Evolutionary conservation across 768 basidiomycete species (phyloP).

Genomic region (Rhizopogon salebrosus): DNA sequence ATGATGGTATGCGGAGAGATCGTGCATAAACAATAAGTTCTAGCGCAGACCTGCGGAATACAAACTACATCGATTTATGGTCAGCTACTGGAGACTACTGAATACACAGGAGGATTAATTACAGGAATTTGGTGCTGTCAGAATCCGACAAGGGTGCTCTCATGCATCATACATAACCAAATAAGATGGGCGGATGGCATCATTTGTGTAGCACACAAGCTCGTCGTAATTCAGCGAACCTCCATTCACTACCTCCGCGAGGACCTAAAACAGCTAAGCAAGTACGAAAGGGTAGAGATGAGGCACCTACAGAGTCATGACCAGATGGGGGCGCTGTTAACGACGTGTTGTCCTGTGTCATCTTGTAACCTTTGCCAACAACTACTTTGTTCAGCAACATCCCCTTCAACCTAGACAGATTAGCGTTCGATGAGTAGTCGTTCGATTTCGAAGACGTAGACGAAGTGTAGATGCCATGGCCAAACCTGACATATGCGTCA

Average conservation of each 20-base stretch:
- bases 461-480: constrained; percentile 68
- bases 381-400: constrained; percentile 74
- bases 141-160: neutral
- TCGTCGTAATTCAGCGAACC: constrained; percentile 69
- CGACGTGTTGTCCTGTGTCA: constrained; percentile 50
- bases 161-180: constrained; percentile 60
- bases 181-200: constrained; percentile 69
- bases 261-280: constrained; percentile 37
- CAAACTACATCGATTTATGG: too few relatives aligned
- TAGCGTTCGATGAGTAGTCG: constrained; percentile 62
- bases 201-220: constrained; percentile 63
- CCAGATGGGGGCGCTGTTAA: constrained; percentile 57
- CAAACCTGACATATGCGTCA: constrained; percentile 40
- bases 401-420: constrained; percentile 50
- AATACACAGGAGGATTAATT: too few relatives aligned
- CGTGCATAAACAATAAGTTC: neutral
- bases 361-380: constrained; percentile 65
- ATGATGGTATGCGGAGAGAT: neutral
- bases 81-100: too few relatives aligned
- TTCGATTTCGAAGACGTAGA: constrained; percentile 81
- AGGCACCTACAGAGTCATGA: constrained; percentile 55
- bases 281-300: neutral
- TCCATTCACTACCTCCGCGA: constrained; percentile 53
- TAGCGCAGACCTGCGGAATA: neutral
- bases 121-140: too few relatives aligned